These are phyloP conservation scores for Eimeria sp. DNA, from an alignment of 169 alveolate genomes.

Conservation along the genomic window DNA sequence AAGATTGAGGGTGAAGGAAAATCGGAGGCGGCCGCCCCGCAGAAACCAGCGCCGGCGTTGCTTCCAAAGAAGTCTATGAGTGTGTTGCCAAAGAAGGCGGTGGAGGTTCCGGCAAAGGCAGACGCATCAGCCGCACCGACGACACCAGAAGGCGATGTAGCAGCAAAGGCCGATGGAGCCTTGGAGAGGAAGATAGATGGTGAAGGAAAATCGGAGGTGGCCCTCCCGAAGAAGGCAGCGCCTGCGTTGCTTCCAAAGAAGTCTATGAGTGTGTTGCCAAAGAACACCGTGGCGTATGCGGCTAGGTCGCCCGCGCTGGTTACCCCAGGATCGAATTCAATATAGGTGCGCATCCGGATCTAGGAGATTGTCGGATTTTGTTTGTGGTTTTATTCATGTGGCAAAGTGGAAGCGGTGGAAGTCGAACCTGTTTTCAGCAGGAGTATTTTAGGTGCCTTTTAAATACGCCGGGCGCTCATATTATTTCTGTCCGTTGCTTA, in stretches of 20 bases:
- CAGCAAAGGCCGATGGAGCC: neutral
- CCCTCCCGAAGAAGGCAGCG: neutral
- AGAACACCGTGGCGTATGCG: neutral
- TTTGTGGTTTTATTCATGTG: no score
- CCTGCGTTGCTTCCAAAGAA: constrained; percentile 44
- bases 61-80: constrained; percentile 34
- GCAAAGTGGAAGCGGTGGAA: no score
- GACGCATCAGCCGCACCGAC: neutral
- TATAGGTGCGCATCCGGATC: no score
- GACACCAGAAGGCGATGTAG: neutral
- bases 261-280: constrained; percentile 10
- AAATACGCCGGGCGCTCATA: neutral
- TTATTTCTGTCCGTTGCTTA: neutral
- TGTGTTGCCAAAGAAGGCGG: constrained; percentile 37
- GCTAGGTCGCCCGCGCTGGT: neutral
- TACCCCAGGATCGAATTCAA: no score
- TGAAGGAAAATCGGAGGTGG: neutral
- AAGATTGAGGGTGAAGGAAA: constrained; percentile 24
- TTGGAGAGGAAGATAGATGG: neutral
- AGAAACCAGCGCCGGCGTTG: neutral
- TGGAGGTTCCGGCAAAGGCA: neutral
- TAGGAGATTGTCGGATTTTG: no score
- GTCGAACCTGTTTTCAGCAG: neutral
- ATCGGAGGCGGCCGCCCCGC: neutral
- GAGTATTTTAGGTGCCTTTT: neutral